phyloP scores from a whole-genome alignment of 2,329 filamentous ascomycete species.

The Fusarium pseudograminearum region DNA sequence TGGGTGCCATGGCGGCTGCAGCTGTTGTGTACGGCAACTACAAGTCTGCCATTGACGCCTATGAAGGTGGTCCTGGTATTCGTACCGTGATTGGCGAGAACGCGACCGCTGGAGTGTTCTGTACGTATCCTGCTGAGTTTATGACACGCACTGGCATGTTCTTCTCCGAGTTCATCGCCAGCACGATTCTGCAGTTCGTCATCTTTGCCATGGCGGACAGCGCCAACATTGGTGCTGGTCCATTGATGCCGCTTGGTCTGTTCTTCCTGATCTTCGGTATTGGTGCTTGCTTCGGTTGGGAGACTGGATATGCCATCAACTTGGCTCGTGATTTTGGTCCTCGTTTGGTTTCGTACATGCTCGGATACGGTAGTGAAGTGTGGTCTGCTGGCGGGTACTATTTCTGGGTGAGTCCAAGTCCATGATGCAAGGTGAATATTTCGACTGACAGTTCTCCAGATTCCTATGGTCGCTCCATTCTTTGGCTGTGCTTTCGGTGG shows the following conservation, averaged over 20 bases:
- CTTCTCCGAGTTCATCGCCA: constrained; percentile 78
- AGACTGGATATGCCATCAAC: constrained; percentile 82
- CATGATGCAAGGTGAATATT: constrained; percentile 2
- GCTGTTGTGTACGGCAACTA: constrained; percentile 73
- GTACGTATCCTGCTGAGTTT: constrained; percentile 76
- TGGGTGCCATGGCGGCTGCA: constrained; percentile 74
- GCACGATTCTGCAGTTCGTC: constrained; percentile 75
- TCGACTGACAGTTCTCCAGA: constrained; percentile 54
- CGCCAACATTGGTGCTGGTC: constrained; percentile 67
- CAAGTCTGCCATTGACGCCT: constrained; percentile 71
- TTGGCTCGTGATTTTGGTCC: constrained; percentile 79
- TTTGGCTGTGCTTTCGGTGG: constrained; percentile 72
- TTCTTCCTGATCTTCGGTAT: constrained; percentile 82
- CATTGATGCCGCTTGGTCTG: constrained; percentile 68
- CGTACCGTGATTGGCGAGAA: constrained; percentile 71
- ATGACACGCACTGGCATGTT: constrained; percentile 75
- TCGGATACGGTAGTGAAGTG: constrained; percentile 76
- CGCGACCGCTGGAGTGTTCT: constrained; percentile 77
- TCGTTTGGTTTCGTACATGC: constrained; percentile 72
- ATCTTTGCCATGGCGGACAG: constrained; percentile 76
- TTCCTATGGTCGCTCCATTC: constrained; percentile 80
- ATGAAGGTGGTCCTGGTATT: constrained; percentile 70
- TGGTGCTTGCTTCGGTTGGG: constrained; percentile 79
- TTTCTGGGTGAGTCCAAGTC: constrained; percentile 69
- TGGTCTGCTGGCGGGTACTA: constrained; percentile 77